A percentile compares a stretch with the other conserved stretches of the same genome.
Conservation (phyloP, 2,329 filamentous ascomycete species). For the Nothomitra cinnamomea region DNA sequence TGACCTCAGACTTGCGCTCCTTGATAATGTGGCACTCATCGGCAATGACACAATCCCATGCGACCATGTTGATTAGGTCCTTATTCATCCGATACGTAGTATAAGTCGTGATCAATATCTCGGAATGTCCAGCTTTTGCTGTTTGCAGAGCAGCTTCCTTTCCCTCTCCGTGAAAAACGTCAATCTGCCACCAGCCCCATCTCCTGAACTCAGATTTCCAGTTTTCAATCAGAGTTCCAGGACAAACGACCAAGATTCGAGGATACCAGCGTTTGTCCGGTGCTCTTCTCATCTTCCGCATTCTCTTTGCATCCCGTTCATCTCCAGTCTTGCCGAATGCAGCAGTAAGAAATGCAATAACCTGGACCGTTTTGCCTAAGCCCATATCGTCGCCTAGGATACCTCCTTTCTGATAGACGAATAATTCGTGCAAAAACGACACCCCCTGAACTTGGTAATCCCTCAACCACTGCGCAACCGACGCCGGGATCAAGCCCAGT, state of each 20-base stretch:
- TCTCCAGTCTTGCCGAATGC: slow-evolving; percentile 92
- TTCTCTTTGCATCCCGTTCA: slow-evolving; percentile 65
- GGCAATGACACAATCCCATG: slow-evolving; percentile 88
- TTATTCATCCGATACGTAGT: slow-evolving; percentile 67
- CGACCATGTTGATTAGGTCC: slow-evolving; percentile 61
- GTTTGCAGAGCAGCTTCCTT: slow-evolving; percentile 56
- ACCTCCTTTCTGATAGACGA: slow-evolving; percentile 79
- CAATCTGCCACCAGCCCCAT: slow-evolving; percentile 94
- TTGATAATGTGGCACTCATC: slow-evolving; percentile 91
- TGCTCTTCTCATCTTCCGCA: slow-evolving; percentile 64
- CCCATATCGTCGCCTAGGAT: slow-evolving; percentile 97
- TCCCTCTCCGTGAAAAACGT: slow-evolving; percentile 59
- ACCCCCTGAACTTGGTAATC: slow-evolving; percentile 83
- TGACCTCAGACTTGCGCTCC: slow-evolving; percentile 57
- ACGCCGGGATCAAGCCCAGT: slow-evolving; percentile 65
- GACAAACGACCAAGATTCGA: slow-evolving; percentile 69
- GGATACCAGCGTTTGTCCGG: slow-evolving; percentile 58
- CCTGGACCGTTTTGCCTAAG: slow-evolving; percentile 88
- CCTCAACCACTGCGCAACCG: slow-evolving; percentile 79
- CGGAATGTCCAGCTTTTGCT: slow-evolving; percentile 58
- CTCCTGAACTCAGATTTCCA: slow-evolving; percentile 74
- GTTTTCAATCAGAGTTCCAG: slow-evolving; percentile 73
- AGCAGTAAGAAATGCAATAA: slow-evolving; percentile 77
- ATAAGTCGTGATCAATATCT: slow-evolving; percentile 92
- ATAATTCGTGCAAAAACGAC: slow-evolving; percentile 70